These are phyloP conservation scores for Geotrichum fermentans DNA, from an alignment of 1,139 yeast genomes.

Conservation along the genomic window DNA sequence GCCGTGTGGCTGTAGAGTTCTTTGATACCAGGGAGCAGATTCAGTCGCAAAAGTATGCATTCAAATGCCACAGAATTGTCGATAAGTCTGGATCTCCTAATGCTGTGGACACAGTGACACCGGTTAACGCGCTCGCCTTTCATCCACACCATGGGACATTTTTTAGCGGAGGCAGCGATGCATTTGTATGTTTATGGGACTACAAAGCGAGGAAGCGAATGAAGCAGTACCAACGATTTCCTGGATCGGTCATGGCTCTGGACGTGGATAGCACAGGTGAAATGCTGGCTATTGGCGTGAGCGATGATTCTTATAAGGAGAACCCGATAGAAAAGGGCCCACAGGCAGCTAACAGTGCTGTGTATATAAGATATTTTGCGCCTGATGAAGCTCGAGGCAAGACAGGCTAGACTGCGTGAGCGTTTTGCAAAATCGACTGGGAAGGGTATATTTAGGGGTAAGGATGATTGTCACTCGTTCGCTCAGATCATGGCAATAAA, in stretches of 20 bases:
- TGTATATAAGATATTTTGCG: constrained; percentile 22
- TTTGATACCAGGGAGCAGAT: constrained; percentile 49
- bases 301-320: constrained; percentile 31
- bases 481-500: not conserved
- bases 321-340: constrained; percentile 27
- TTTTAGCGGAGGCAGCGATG: constrained; percentile 79
- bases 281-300: constrained; percentile 50
- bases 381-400: constrained; percentile 12
- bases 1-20: constrained; percentile 77
- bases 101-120: constrained; percentile 62
- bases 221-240: constrained; percentile 53
- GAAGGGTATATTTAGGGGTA: too few species aligned
- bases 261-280: constrained; percentile 40
- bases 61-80: constrained; percentile 67
- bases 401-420: not conserved
- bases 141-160: constrained; percentile 47
- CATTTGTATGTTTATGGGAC: constrained; percentile 75
- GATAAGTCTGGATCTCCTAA: constrained; percentile 36
- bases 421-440: too few species aligned
- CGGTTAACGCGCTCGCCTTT: constrained; percentile 66
- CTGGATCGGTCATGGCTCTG: constrained; percentile 48
- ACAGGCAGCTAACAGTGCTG: constrained; percentile 22
- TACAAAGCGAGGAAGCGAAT: constrained; percentile 56
- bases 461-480: too few species aligned
- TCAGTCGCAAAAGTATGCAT: constrained; percentile 61